Evolutionary conservation across 2,329 filamentous ascomycete species (phyloP), one percentile per base, ranked within the genome.

Genomic region (Pseudogymnoascus sp.): DNA sequence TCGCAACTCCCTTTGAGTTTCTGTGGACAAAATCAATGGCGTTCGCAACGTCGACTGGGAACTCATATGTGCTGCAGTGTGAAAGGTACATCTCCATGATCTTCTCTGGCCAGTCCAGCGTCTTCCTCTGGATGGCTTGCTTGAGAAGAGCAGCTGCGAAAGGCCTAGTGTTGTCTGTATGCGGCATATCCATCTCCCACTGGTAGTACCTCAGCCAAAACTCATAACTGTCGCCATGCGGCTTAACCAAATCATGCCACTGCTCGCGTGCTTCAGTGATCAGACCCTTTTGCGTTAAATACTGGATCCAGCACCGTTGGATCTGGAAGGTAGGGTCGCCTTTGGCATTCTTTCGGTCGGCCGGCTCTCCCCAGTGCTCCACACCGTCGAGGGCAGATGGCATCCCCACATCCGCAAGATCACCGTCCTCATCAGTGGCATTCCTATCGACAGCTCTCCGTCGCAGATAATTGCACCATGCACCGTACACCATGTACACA

Each of bases 131-230:
- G 12, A 86, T 81, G 7, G 89, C 93, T 61, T 89, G 83, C 64
- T 86, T 82, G 58, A 97, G 77, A 20, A 97, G 86, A 3, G 79
- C 83, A 0, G 91, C 96, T 9, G 92, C 91, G 63, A 84, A 77
- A 3, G 81, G 81, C 50, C 82, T 77, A 6, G 77, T 77, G 57
- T 79, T 78, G 16, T 61, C 58, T 9, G 47, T 32, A 25, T 37
- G 59, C 12, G 58, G 25, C 11, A 71, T 65, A 16, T 66, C 67
- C 80, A 97, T 87, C 74, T 97, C 94, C 88, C 91, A 97, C 60
- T 87, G 80, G 74, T 97, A 97, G 74, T 91, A 97, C 43, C 87
- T 85, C 61, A 92, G 81, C 94, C 94, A 99, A 72, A 97, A 97
- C 68, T 96, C 91, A 70, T 92, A 91, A 67, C 86, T 92, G 67